These are phyloP conservation scores for Lasiodiplodia citricola DNA, from an alignment of 2,329 filamentous ascomycete species.

Conservation along the genomic window DNA sequence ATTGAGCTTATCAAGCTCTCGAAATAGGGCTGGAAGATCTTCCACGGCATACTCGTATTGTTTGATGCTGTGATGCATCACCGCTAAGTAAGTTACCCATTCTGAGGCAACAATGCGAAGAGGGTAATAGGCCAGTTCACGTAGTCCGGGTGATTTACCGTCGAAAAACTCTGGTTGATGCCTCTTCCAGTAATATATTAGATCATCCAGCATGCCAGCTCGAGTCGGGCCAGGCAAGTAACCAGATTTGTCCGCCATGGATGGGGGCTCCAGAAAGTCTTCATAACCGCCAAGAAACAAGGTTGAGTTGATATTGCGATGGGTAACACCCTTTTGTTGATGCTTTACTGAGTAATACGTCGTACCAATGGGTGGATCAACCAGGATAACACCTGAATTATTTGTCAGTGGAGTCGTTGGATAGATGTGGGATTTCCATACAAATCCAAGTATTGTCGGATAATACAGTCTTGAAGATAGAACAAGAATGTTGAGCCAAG, in stretches of 20 bases:
- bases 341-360: slow-evolving; percentile 3
- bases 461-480: slow-evolving; percentile 26
- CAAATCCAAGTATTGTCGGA: slow-evolving; percentile 28
- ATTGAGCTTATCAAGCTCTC: slow-evolving; percentile 31
- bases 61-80: slow-evolving; percentile 34
- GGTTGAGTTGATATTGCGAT: not conserved
- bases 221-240: slow-evolving; percentile 3
- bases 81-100: slow-evolving; percentile 35
- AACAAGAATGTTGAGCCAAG: slow-evolving; percentile 30
- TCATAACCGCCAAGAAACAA: slow-evolving; percentile 27
- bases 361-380: slow-evolving; percentile 29
- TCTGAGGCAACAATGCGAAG: slow-evolving; percentile 32
- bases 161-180: slow-evolving; percentile 27
- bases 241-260: not conserved
- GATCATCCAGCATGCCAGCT: slow-evolving; percentile 29
- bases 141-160: slow-evolving; percentile 23
- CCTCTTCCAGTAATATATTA: slow-evolving; percentile 30
- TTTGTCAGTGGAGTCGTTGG: not conserved
- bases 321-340: not conserved
- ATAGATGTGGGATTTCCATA: not conserved
- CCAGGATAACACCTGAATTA: slow-evolving; percentile 28
- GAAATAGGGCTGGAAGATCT: not conserved
- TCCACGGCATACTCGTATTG: slow-evolving; percentile 33
- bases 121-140: slow-evolving; percentile 31
- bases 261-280: slow-evolving; percentile 27